Conservation (phyloP, 371 early-diverging fungal genomes). For the Lichtheimia corymbifera region DNA sequence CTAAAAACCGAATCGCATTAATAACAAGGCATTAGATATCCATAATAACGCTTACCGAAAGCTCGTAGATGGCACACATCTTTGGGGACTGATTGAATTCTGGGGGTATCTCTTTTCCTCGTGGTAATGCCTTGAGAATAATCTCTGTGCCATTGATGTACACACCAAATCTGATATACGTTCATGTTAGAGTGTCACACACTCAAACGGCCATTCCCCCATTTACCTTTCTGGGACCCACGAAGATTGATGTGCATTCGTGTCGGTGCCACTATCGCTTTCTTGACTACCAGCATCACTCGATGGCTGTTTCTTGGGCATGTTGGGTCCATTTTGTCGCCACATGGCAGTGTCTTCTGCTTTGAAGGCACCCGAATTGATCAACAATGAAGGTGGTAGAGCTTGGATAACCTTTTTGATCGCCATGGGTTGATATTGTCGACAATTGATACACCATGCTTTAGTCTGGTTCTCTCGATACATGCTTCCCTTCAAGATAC, state of each 20-base stretch:
- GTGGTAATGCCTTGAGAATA: conserved; percentile 42
- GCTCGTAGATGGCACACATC: conserved; percentile 57
- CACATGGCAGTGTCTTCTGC: conserved; percentile 59
- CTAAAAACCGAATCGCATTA: conserved; percentile 24
- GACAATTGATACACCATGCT: conserved; percentile 81
- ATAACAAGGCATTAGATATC: neutral
- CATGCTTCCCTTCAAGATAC: conserved; percentile 67
- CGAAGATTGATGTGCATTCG: conserved; percentile 17
- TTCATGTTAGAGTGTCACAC: too few relatives aligned
- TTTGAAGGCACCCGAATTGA: conserved; percentile 67
- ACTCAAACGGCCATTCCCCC: too few relatives aligned
- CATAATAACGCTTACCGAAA: conserved; percentile 37
- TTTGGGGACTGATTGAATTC: conserved; percentile 41
- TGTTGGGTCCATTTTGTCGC: conserved; percentile 51
- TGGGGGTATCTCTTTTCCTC: conserved; percentile 42
- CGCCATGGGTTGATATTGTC: conserved; percentile 68
- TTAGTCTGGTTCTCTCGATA: conserved; percentile 72
- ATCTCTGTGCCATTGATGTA: conserved; percentile 48
- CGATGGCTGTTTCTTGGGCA: conserved; percentile 18
- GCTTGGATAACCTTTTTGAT: conserved; percentile 64
- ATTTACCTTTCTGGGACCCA: conserved; percentile 53
- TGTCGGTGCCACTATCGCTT: conserved; percentile 8
- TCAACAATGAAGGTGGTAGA: conserved; percentile 65
- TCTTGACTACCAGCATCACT: conserved; percentile 14
- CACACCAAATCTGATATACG: conserved; percentile 46